Percentiles rank a stretch among this genome's conserved stretches.
Evolutionary conservation across 108 stramenopile genomes (phyloP).

Genomic region (Poteriospumella lacustris): DNA sequence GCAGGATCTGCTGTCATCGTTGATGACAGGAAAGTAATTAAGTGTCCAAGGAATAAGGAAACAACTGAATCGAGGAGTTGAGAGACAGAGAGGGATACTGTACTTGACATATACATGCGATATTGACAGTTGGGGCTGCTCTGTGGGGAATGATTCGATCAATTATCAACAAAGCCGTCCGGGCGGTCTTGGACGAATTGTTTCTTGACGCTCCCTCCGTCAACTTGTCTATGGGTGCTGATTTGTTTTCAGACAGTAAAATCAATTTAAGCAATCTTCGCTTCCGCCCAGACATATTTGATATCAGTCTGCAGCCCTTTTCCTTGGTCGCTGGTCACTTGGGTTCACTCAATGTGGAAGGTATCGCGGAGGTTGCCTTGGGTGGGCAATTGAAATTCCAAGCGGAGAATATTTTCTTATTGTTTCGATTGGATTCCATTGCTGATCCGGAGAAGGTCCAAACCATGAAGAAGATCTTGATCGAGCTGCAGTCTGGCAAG

Average conservation of each 20-base stretch:
- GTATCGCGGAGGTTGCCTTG: conserved; percentile 5
- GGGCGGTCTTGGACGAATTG: conserved; percentile 2
- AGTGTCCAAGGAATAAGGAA: too few relatives aligned
- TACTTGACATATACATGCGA: too few relatives aligned
- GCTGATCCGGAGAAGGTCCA: conserved; percentile 5
- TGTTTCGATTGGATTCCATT: neutral
- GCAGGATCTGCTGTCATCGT: too few relatives aligned
- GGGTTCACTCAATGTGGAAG: neutral
- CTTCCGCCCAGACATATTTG: neutral
- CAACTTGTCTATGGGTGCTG: neutral
- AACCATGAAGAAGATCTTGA: neutral
- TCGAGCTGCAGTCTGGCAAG: neutral
- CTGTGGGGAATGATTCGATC: conserved; percentile 23
- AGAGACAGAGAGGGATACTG: too few relatives aligned
- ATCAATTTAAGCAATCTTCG: neutral
- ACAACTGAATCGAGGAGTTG: too few relatives aligned
- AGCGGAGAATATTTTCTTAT: neutral
- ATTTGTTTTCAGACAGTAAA: neutral
- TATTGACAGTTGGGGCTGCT: too few relatives aligned
- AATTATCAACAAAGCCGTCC: neutral
- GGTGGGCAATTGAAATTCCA: conserved; percentile 20
- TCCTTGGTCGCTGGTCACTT: neutral
- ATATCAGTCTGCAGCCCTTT: neutral
- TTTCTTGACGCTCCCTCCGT: neutral
- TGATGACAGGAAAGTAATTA: too few relatives aligned